Base-by-base conservation (phyloP, 106 monocot genomes). In the Ottelia alismoides region DNA sequence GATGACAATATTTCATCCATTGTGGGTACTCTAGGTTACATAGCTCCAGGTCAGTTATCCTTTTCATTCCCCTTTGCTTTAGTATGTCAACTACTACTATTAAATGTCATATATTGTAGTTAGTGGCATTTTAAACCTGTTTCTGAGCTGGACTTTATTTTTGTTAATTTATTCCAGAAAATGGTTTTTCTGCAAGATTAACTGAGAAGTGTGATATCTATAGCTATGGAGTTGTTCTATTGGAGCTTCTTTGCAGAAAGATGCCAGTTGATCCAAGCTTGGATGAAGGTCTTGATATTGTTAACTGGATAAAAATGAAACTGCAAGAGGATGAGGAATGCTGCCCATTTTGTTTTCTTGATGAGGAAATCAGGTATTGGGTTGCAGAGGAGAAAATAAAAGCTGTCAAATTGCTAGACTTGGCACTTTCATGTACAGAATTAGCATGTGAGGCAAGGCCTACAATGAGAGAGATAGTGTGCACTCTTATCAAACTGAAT, bases 11-110 rank as follows among this genome's bases (percentile, higher is more conserved):
- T 74, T 21, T 74, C 83, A 47, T 62, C 74, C 20, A 64, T 89
- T 65, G 68, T 89, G 2, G 88, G 88, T 61, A 89, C 88, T 53
- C 88, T 83, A 55, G 88, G 83, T 43, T 89, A 83, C 68, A 83
- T 89, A 65, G 82, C 82, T 58, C 88, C 88, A 71, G 88, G 88
- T 83, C 45, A 27, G 32, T 48, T 3, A 24, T 30, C 31, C 22
- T 9, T n/a, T 46, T 54, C 18, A 2, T 43, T 20, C 19, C 19
- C 20, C 10, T 49, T 49, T n/a, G n/a, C n/a, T n/a, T n/a, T 40
- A 6, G 35, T 40, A 6, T 40, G 35, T 4, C 14, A 40, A 40
- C 14, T 40, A 6, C 35, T 40, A 4, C 4, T 40, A 14, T 4
- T 40, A 40, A 40, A 40, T n/a, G n/a, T n/a, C n/a, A n/a, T n/a